These are phyloP conservation scores for Heracleum sosnowskyi DNA, from an alignment of 129 eudicot genomes.

Conservation along the genomic window DNA sequence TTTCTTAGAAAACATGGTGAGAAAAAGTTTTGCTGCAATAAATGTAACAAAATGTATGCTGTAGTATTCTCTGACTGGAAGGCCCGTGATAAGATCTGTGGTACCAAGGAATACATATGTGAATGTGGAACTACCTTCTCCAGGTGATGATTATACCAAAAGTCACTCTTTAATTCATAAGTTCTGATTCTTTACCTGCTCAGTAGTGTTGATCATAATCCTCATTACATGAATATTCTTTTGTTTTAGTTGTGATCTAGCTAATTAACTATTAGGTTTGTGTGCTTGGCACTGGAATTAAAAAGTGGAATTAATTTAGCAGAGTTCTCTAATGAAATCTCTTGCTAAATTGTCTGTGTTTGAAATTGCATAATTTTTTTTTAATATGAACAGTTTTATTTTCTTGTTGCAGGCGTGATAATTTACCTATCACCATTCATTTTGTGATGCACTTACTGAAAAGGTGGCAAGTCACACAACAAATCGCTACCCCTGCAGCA, in stretches of 20 bases:
- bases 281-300: too few relatives aligned
- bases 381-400: too few relatives aligned
- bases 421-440: slow-evolving; percentile 49
- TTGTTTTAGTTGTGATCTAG: too few relatives aligned
- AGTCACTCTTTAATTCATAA: background rate
- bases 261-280: too few relatives aligned
- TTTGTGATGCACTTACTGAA: slow-evolving; percentile 40
- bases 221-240: too few relatives aligned
- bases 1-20: slow-evolving; percentile 72
- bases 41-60: slow-evolving; percentile 66
- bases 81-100: slow-evolving; percentile 75
- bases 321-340: too few relatives aligned
- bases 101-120: slow-evolving; percentile 59
- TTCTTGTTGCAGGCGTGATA: slow-evolving; percentile 47
- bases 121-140: slow-evolving; percentile 76
- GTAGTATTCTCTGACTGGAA: slow-evolving; percentile 83
- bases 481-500: slow-evolving; percentile 14
- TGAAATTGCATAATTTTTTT: too few relatives aligned
- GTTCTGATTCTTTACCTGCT: too few relatives aligned
- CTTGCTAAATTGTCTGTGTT: too few relatives aligned
- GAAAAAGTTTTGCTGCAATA: slow-evolving; percentile 63
- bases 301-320: too few relatives aligned
- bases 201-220: too few relatives aligned
- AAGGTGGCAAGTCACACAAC: slow-evolving; percentile 7
- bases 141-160: slow-evolving; percentile 33